These are phyloP conservation scores for Vaccinium myrtillus DNA, from an alignment of 148 eudicot species.

Conservation along the genomic window DNA sequence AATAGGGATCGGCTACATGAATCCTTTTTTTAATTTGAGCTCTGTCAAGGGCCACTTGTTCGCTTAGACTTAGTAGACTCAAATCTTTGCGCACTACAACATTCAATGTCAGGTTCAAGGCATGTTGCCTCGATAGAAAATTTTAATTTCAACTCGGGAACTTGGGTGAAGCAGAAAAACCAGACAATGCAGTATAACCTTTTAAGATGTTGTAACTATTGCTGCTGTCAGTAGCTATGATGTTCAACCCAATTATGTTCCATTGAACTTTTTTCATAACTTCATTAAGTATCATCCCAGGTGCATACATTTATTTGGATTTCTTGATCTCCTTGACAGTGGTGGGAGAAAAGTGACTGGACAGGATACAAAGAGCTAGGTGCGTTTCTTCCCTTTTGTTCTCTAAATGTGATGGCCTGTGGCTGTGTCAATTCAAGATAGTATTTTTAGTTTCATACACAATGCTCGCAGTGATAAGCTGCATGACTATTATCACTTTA, in stretches of 20 bases:
- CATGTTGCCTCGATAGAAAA: background rate
- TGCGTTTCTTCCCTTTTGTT: conserved; percentile 8
- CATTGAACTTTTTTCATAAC: conserved; percentile 35
- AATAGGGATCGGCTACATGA: too few species aligned
- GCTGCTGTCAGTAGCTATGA: conserved; percentile 11
- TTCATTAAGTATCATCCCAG: conserved; percentile 58
- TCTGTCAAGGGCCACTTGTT: too few species aligned
- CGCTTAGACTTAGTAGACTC: too few species aligned
- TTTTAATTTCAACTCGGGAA: background rate
- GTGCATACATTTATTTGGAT: conserved; percentile 70
- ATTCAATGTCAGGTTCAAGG: background rate
- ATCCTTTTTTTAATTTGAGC: too few species aligned
- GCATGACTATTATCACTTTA: background rate
- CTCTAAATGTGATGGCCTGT: background rate
- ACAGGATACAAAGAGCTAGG: conserved; percentile 86
- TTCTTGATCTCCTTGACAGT: conserved; percentile 91
- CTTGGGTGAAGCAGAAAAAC: background rate
- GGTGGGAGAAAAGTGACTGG: conserved; percentile 99
- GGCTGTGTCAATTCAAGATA: background rate
- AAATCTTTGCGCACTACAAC: too few species aligned
- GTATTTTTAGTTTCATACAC: background rate
- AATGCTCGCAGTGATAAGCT: background rate
- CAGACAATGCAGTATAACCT: background rate
- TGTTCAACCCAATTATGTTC: background rate
- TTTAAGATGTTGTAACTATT: background rate